phyloP scores from a whole-genome alignment of 768 basidiomycete genomes.

The Psilocybe sp. region DNA sequence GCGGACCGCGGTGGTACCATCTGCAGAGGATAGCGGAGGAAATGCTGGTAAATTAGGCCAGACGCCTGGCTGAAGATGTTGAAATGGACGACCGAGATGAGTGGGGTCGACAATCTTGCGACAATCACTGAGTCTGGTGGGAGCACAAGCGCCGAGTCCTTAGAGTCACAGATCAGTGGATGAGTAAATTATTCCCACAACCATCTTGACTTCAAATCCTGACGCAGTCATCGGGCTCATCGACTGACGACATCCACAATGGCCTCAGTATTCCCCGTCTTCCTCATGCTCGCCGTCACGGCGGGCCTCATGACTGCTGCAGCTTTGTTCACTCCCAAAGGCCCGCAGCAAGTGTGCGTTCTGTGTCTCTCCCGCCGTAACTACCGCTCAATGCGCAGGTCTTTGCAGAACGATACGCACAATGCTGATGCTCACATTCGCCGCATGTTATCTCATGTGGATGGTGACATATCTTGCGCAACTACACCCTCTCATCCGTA shows the following conservation, averaged over 20 bases:
- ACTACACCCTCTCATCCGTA: constrained; percentile 85
- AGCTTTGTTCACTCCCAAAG: constrained; percentile 78
- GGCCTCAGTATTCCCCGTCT: constrained; percentile 68
- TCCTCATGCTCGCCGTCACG: constrained; percentile 65
- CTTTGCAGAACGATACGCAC: constrained; percentile 78
- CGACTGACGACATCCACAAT: constrained; percentile 33
- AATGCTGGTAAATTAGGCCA: too few species aligned
- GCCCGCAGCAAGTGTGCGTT: constrained; percentile 85
- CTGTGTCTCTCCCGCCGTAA: background rate
- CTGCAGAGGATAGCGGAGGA: too few species aligned
- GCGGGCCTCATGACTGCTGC: constrained; percentile 60
- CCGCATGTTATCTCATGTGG: constrained; percentile 94
- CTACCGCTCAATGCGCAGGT: background rate
- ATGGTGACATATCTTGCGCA: constrained; percentile 96
- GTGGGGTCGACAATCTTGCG: too few species aligned
- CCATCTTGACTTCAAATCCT: background rate
- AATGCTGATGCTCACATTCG: constrained; percentile 70
- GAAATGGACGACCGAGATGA: too few species aligned
- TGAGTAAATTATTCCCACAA: constrained; percentile 3
- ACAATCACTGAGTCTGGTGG: too few species aligned
- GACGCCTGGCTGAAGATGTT: too few species aligned
- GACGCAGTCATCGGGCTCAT: constrained; percentile 1
- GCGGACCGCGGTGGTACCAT: too few species aligned
- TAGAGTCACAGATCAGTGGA: background rate
- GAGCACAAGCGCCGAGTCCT: too few species aligned